Evolutionary conservation across 78 protist species (phyloP).

Genomic region (Corallochytrium limacisporum): DNA sequence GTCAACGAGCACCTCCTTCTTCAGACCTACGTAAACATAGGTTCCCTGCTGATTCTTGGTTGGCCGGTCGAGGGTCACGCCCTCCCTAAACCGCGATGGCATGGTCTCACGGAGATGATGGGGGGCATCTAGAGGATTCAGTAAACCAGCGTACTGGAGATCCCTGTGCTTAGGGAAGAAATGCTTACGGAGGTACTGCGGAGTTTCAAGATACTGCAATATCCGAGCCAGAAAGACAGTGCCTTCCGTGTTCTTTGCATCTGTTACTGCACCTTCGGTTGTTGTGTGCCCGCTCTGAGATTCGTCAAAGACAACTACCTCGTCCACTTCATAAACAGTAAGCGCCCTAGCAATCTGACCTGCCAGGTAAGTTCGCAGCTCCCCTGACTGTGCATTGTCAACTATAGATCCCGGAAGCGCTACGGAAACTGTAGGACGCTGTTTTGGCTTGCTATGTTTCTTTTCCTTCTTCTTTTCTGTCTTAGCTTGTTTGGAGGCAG

Average conservation of each 20-base stretch:
- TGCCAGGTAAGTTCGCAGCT: slow-evolving; percentile 29
- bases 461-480: not conserved
- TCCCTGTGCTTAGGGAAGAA: slow-evolving; percentile 29
- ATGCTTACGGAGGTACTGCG: slow-evolving; percentile 36
- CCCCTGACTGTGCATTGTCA: slow-evolving; percentile 42
- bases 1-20: not conserved
- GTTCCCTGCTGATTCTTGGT: not conserved
- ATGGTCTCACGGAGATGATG: slow-evolving; percentile 22
- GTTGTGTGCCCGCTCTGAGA: not conserved
- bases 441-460: not conserved
- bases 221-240: slow-evolving; percentile 23
- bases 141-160: slow-evolving; percentile 1
- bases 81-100: not conserved
- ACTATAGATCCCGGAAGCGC: slow-evolving; percentile 56
- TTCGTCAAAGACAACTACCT: slow-evolving; percentile 23
- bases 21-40: not conserved
- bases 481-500: too few species aligned
- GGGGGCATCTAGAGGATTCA: slow-evolving; percentile 37
- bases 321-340: slow-evolving; percentile 38
- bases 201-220: slow-evolving; percentile 45
- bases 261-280: not conserved
- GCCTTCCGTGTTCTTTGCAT: not conserved
- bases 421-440: slow-evolving; percentile 24
- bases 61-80: not conserved
- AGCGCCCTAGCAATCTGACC: slow-evolving; percentile 43